Percentiles rank a stretch among this genome's conserved stretches.
These are phyloP conservation scores for Marsdenia floribunda DNA, from an alignment of 257 asterid species.

Conservation along the genomic window DNA sequence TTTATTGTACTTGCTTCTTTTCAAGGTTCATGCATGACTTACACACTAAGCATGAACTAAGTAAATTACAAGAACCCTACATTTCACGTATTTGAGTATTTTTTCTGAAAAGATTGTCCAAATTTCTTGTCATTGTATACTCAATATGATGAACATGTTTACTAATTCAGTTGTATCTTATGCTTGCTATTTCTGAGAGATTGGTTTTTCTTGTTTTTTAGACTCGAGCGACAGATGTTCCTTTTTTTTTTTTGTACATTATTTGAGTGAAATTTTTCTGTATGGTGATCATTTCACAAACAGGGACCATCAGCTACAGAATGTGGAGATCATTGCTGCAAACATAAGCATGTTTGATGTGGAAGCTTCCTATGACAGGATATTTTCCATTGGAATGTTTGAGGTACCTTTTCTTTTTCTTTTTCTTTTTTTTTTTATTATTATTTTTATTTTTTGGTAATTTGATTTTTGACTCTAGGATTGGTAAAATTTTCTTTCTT, in stretches of 20 bases:
- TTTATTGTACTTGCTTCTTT: background rate
- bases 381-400: slow-evolving; percentile 88
- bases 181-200: too few relatives aligned
- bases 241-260: background rate
- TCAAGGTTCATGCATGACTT: background rate
- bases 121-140: background rate
- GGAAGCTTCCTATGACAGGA: slow-evolving; percentile 82
- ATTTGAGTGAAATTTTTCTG: background rate
- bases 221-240: background rate
- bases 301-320: slow-evolving; percentile 60
- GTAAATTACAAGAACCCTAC: too few relatives aligned
- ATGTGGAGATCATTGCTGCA: slow-evolving; percentile 73
- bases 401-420: slow-evolving; percentile 47
- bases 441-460: too few relatives aligned
- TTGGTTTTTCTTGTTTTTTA: background rate
- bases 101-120: background rate
- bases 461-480: background rate
- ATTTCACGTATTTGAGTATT: too few relatives aligned
- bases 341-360: slow-evolving; percentile 68
- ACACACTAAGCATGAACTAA: too few relatives aligned
- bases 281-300: background rate
- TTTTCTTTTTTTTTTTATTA: background rate
- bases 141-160: background rate
- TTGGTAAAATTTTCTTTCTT: background rate
- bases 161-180: background rate